Percentiles rank a stretch among this genome's conserved stretches.
Conservation (phyloP, 495 filamentous ascomycete genomes). For the Thermothielavioides terrestris region DNA sequence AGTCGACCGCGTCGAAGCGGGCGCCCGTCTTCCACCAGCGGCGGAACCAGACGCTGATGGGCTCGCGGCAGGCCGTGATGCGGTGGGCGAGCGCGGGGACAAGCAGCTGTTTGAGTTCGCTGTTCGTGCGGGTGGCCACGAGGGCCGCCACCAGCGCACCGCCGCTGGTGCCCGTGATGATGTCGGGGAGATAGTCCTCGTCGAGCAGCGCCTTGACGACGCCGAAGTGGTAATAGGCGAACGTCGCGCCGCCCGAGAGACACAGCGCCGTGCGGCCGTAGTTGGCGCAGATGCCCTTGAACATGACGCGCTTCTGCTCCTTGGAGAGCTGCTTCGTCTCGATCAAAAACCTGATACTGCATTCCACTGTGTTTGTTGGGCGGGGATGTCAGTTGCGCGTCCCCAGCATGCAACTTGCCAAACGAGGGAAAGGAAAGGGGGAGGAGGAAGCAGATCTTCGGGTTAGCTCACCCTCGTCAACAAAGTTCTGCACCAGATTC, state of each 20-base stretch:
- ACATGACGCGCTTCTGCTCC: conserved; percentile 72
- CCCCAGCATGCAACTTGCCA: too few species aligned
- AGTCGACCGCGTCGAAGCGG: conserved; percentile 85
- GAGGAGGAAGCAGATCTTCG: not conserved
- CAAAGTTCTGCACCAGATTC: conserved; percentile 75
- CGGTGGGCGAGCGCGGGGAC: conserved; percentile 75
- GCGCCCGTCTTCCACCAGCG: conserved; percentile 92
- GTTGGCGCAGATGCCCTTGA: conserved; percentile 83
- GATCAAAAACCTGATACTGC: conserved; percentile 56
- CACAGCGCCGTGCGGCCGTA: conserved; percentile 89
- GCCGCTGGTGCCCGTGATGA: conserved; percentile 92
- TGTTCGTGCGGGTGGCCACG: conserved; percentile 81
- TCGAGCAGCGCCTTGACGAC: conserved; percentile 87
- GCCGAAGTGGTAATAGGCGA: conserved; percentile 96
- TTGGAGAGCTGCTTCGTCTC: conserved; percentile 54
- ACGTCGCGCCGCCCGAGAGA: conserved; percentile 86
- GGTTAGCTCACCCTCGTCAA: conserved; percentile 59
- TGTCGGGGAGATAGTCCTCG: conserved; percentile 74
- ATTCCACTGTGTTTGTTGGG: conserved; percentile 38
- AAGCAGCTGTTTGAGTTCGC: conserved; percentile 75
- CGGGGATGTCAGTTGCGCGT: too few species aligned
- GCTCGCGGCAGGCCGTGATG: conserved; percentile 79
- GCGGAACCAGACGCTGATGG: conserved; percentile 61
- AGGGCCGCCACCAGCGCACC: conserved; percentile 87
- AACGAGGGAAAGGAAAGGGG: too few species aligned